Base-by-base conservation (phyloP, 495 filamentous ascomycete genomes). In the Choiromyces venosus region DNA sequence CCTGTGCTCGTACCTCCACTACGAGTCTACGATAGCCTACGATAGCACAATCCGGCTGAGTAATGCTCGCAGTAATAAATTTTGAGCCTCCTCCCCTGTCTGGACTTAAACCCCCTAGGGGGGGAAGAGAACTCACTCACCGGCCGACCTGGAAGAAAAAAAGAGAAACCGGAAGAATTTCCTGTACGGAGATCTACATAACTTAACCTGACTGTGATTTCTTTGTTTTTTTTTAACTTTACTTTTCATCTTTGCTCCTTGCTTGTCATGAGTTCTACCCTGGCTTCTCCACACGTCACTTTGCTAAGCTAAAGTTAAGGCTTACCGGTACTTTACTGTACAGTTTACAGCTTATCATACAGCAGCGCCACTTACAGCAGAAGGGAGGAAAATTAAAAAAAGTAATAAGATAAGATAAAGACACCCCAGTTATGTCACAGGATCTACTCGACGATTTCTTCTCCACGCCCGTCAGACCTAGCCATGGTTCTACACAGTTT, bases 381-480 rank as follows among this genome's bases (percentile, higher is more conserved):
- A 52, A 38, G 16, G 25, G 37, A 29, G 19, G 36, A 37, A 37
- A 46, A 44, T 33, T 40, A 35, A 65, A 33, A 65, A 37, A 40
- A 38, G 6, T 36, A 37, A 12, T 18, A n/a, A 52, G 33, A 70
- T 52, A 36, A 65, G 25, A 46, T 39, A 71, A 71, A 71, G 69
- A 40, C 37, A 37, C 67, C 33, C 44, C 52, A 18, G 39, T 33
- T 44, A 81, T 81, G 79, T 81, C 79, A n/a, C 79, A 81, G 64
- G 79, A 81, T 39, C 71, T 81, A 36, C 76, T 81, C 18, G 75
- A 70, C 39, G 79, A 81, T 37, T 81, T 81, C 74, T 73, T 76
- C 69, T 69, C 74, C 25, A 29, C 69, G 19, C 69, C 75, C 35
- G 66, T 46, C 16, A 61, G 52, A 3, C 44, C 74, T 8, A 21